These are phyloP conservation scores for Pichia sp. DNA, from an alignment of 1,139 yeast genomes.

Conservation along the genomic window DNA sequence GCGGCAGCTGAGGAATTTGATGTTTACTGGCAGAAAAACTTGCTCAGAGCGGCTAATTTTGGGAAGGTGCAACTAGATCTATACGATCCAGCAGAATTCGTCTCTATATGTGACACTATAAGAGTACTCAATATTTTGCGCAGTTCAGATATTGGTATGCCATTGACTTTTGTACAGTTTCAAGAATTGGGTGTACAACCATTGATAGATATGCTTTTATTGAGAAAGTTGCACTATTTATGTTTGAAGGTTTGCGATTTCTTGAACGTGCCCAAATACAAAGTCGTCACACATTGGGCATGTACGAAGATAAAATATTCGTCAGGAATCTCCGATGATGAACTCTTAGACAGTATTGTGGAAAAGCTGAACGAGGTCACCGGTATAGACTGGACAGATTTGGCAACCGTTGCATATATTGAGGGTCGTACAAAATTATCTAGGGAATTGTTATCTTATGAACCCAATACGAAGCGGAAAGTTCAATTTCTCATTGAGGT, in stretches of 20 bases:
- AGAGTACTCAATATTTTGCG: constrained; percentile 68
- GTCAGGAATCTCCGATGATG: constrained; percentile 48
- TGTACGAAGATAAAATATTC: constrained; percentile 57
- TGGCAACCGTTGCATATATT: constrained; percentile 66
- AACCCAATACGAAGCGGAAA: constrained; percentile 57
- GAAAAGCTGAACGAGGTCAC: constrained; percentile 32
- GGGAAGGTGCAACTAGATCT: constrained; percentile 65
- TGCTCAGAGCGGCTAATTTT: constrained; percentile 76
- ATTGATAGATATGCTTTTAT: constrained; percentile 51
- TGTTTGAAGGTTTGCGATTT: constrained; percentile 56
- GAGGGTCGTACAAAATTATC: constrained; percentile 78
- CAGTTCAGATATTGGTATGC: constrained; percentile 56
- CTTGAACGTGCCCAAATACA: constrained; percentile 45
- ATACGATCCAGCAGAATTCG: constrained; percentile 55
- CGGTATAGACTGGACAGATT: constrained; percentile 50
- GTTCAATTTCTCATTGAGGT: constrained; percentile 59
- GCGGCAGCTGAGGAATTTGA: constrained; percentile 79
- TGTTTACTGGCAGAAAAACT: constrained; percentile 68
- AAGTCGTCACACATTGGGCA: constrained; percentile 77
- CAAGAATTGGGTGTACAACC: constrained; percentile 43
- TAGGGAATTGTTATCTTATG: constrained; percentile 56
- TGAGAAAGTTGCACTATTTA: constrained; percentile 54
- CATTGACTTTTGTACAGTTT: constrained; percentile 54
- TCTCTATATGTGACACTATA: constrained; percentile 50
- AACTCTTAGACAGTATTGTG: constrained; percentile 44